phyloP scores from a whole-genome alignment of 2,329 filamentous ascomycete species.

The Trichoderma arundinaceum region DNA sequence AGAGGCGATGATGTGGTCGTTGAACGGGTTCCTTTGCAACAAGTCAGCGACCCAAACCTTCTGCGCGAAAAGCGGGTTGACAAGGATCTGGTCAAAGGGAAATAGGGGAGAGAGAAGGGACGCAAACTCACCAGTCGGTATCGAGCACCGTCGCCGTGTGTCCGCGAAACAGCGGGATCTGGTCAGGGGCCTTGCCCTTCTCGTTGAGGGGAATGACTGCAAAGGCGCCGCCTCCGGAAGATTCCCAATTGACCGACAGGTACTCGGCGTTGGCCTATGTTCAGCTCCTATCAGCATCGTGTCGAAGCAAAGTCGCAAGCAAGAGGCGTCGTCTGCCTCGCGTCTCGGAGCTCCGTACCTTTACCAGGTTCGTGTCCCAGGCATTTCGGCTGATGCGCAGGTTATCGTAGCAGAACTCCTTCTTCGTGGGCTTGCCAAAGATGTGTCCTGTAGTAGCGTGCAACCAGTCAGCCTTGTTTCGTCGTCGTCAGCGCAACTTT shows the following conservation, averaged over 20 bases:
- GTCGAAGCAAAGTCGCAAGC: not conserved
- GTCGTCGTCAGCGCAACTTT: conserved; percentile 26
- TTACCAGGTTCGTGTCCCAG: conserved; percentile 98
- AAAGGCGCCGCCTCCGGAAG: conserved; percentile 93
- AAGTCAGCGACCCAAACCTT: conserved; percentile 34
- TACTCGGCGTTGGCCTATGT: conserved; percentile 90
- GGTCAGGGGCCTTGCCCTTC: conserved; percentile 87
- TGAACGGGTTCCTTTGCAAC: conserved; percentile 83
- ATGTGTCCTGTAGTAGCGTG: conserved; percentile 75
- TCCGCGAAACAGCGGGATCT: conserved; percentile 91
- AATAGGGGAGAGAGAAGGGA: conserved; percentile 22
- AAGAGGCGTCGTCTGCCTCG: not conserved
- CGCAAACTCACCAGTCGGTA: conserved; percentile 79
- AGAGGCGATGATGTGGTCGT: conserved; percentile 90
- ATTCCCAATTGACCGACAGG: conserved; percentile 97
- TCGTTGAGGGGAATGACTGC: conserved; percentile 92
- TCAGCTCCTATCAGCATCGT: conserved; percentile 34
- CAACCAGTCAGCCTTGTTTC: conserved; percentile 39
- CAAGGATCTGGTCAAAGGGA: conserved; percentile 14
- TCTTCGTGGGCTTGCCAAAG: conserved; percentile 93
- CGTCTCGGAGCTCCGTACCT: conserved; percentile 63
- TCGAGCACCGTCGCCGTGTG: conserved; percentile 96
- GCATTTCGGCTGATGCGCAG: conserved; percentile 96
- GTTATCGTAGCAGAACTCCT: conserved; percentile 99
- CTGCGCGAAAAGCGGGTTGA: not conserved